Evolutionary conservation across 1,139 yeast genomes (phyloP).

Genomic region (Yamadazyma conglobata): DNA sequence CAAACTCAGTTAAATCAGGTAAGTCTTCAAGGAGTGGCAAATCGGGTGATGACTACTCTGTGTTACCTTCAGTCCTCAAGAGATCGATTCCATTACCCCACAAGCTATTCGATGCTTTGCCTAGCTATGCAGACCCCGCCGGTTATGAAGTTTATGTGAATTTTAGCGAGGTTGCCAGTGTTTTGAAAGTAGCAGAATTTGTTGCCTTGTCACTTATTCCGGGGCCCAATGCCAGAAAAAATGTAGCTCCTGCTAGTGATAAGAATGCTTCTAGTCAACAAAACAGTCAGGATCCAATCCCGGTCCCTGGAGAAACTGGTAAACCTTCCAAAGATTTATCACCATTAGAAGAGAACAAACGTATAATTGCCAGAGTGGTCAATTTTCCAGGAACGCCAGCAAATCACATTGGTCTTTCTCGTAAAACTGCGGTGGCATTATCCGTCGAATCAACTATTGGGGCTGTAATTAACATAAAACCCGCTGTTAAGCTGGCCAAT

Average conservation of each 20-base stretch:
- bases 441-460: constrained; percentile 53
- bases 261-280: constrained; percentile 6
- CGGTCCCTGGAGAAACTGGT: constrained; percentile 1
- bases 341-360: constrained; percentile 34
- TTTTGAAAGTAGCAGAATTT: constrained; percentile 26
- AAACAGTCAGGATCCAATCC: constrained; percentile 16
- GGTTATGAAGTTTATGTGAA: constrained; percentile 46
- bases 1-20: constrained; percentile 21
- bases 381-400: constrained; percentile 34
- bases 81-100: constrained; percentile 62
- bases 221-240: constrained; percentile 43
- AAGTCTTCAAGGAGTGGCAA: constrained; percentile 31
- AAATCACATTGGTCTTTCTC: constrained; percentile 55
- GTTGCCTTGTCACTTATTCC: constrained; percentile 59
- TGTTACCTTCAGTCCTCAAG: constrained; percentile 39
- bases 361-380: constrained; percentile 54
- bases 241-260: constrained; percentile 14
- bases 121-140: constrained; percentile 16
- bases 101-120: constrained; percentile 23
- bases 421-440: constrained; percentile 55
- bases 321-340: constrained; percentile 10
- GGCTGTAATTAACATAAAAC: constrained; percentile 50
- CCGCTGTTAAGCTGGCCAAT: constrained; percentile 38
- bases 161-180: constrained; percentile 28
- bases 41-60: constrained; percentile 25